phyloP scores from a whole-genome alignment of 108 stramenopile genomes.

The Fistulifera solaris region DNA sequence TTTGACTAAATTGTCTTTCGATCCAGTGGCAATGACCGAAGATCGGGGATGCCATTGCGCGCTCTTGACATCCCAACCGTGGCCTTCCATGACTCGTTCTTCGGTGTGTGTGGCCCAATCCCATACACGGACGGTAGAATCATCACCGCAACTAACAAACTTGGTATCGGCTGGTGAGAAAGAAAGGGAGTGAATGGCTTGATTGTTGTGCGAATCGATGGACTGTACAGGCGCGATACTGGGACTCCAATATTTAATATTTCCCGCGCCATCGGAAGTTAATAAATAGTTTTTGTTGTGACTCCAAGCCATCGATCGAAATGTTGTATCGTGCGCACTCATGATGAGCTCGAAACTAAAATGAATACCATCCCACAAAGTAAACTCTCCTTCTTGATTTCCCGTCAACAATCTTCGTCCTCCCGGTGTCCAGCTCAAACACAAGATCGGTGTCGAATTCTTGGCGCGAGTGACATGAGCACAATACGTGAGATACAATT shows the following conservation, averaged over 20 bases:
- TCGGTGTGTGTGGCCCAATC: slow-evolving; percentile 80
- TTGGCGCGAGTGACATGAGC: slow-evolving; percentile 82
- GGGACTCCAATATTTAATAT: slow-evolving; percentile 88
- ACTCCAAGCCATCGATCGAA: slow-evolving; percentile 89
- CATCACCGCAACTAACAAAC: slow-evolving; percentile 91
- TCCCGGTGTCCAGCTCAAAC: slow-evolving; percentile 79
- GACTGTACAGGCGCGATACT: slow-evolving; percentile 84
- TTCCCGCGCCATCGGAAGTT: slow-evolving; percentile 78
- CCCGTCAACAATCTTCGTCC: slow-evolving; percentile 78
- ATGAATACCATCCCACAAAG: slow-evolving; percentile 87
- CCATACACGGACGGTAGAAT: slow-evolving; percentile 88
- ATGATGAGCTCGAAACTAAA: slow-evolving; percentile 87
- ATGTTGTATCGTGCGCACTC: slow-evolving; percentile 76
- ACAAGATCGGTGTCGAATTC: slow-evolving; percentile 77
- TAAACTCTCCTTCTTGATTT: slow-evolving; percentile 86
- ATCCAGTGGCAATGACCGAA: slow-evolving; percentile 80
- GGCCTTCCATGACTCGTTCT: slow-evolving; percentile 82
- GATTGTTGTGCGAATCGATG: slow-evolving; percentile 77
- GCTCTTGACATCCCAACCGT: slow-evolving; percentile 94
- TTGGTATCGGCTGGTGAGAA: slow-evolving; percentile 92
- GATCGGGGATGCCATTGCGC: slow-evolving; percentile 91
- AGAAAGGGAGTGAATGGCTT: slow-evolving; percentile 84
- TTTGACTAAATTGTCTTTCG: slow-evolving; percentile 89
- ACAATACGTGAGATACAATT: slow-evolving; percentile 54
- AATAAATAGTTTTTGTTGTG: slow-evolving; percentile 86